Evolutionary conservation across 345 rosid genomes (phyloP), one percentile per base, ranked within the genome.

Genomic region (Sonneratia caseolaris): DNA sequence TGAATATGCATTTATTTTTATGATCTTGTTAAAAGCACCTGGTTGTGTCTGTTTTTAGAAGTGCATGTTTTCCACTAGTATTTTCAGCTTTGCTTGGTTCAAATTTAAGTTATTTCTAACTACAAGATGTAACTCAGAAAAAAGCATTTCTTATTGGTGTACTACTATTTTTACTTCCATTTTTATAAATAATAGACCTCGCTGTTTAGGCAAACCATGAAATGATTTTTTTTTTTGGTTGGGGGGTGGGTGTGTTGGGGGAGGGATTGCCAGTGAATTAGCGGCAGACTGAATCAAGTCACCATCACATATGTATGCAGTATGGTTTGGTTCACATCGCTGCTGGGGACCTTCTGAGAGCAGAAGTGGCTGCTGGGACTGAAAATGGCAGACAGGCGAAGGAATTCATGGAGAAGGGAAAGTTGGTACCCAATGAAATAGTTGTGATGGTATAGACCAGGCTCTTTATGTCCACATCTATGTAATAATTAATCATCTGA

Each of bases 271-370:
- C 73, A 0, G 3, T 73, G 72, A 73, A 70, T 74, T 74, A 64
- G 65, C 64, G 13, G 70, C 38, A 64, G 68, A 83, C 70, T 79
- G 62, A 79, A 59, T 73, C 59, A 77, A 70, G 72, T 84, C 74
- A 47, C 79, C 78, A 67, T 83, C 79, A 8, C 82, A 72, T 77
- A 76, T 42, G 45, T 77, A 74, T 89, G 83, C 91, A 94, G 98
- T 91, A 91, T 74, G 91, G 85, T 74, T 88, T 94, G 87, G 97
- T 88, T 74, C 98, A 91, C 64, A 74, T 94, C 79, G 87, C 98
- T 73, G 97, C 96, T 77, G 96, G 97, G 68, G 97, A 94, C 84
- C 79, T 91, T 62, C 81, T 94, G 75, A 84, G 96, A 79, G 88
- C 87, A 16, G 95, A 94, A 79, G 75, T 94, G 68, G 88, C 86